Percentiles rank a stretch among this genome's conserved stretches.
Conservation (phyloP, 2,329 filamentous ascomycete species). For the Sporothrix brasiliensis region DNA sequence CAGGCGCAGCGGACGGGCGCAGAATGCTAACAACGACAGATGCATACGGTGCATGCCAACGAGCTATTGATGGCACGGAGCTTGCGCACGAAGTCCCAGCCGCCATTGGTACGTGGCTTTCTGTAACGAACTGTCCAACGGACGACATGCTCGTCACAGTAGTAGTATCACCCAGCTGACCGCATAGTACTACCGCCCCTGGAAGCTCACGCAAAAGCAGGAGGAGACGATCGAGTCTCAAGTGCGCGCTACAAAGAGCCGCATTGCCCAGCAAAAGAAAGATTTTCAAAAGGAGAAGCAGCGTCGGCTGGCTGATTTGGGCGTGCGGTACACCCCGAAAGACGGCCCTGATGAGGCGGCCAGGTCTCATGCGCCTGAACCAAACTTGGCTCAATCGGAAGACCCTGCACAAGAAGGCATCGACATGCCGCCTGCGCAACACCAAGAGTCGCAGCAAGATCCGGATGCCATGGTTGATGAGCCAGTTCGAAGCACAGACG, state of each 20-base stretch:
- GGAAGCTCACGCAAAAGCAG: constrained; percentile 70
- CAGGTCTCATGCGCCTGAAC: background rate
- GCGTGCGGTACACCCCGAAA: constrained; percentile 34
- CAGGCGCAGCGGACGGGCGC: background rate
- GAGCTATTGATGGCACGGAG: constrained; percentile 72
- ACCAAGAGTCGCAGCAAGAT: background rate
- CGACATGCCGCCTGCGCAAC: background rate
- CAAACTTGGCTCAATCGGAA: background rate
- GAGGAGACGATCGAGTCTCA: constrained; percentile 72
- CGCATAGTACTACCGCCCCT: constrained; percentile 79
- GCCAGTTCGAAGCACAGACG: constrained; percentile 38
- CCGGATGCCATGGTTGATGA: constrained; percentile 18
- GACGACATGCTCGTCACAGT: no score
- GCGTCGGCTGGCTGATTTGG: constrained; percentile 47
- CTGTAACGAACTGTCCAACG: background rate
- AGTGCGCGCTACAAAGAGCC: constrained; percentile 64
- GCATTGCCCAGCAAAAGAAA: constrained; percentile 65
- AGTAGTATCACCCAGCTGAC: background rate
- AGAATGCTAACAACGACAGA: constrained; percentile 44
- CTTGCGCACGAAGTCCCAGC: constrained; percentile 70
- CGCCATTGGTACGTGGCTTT: constrained; percentile 66
- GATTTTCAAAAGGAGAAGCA: constrained; percentile 60
- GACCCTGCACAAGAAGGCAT: background rate
- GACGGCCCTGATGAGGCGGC: background rate
- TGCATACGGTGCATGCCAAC: constrained; percentile 73